Evolutionary conservation across 345 rosid genomes (phyloP), one percentile per base, ranked within the genome.

Genomic region (Lepidium africanum): DNA sequence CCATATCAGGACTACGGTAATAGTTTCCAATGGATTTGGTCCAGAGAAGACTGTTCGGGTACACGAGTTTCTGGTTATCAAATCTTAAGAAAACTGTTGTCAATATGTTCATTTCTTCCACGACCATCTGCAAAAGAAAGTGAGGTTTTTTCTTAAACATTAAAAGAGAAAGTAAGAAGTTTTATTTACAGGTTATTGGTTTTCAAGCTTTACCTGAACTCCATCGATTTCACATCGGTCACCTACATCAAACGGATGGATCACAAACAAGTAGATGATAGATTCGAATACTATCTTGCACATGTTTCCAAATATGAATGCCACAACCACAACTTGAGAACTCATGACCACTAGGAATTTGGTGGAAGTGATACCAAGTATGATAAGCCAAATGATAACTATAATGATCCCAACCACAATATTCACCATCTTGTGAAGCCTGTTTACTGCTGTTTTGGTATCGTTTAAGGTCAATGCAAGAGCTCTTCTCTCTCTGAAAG

Each of bases 21-120:
- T 70, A 76, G 72, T 76, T 76, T 25, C 79, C 76, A 6, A 76
- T 70, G 23, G 79, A 70, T 67, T 83, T 90, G n/a, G 81, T 73
- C 59, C 82, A 63, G 3, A 90, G 82, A 38, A 87, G 88, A 11
- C 91, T 80, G 64, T 90, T 87, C 0, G 96, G 91, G 65, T 87
- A 86, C 36, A 85, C 86, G 15, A 90, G 76, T 77, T 90, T 90
- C 86, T 90, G 92, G 82, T 80, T 84, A 63, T 90, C 94, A 49
- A 84, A 88, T 16, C 90, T 72, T 55, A 90, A 53, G 54, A 90
- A 90, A 61, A 90, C 90, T 0, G 90, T 87, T 2, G 89, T 80
- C 71, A 90, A 68, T 14, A 90, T 90, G 81, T 90, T 90, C 95
- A 90, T 90, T 78, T 90, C 92, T 80, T 90, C 97, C 37, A 90